phyloP scores from a whole-genome alignment of 179 eudicot genomes.

The Drosera spatulata region DNA sequence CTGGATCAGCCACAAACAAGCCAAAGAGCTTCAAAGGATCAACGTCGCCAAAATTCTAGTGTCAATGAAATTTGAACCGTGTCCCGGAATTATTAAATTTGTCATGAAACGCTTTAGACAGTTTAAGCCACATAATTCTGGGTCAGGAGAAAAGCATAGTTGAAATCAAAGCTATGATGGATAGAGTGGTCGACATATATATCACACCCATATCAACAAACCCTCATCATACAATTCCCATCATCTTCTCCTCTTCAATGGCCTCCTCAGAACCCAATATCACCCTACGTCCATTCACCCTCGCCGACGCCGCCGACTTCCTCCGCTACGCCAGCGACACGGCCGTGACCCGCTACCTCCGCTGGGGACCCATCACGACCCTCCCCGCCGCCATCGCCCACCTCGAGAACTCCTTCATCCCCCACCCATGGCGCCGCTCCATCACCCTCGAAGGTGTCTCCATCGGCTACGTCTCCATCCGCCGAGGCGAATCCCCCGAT shows the following conservation, averaged over 20 bases:
- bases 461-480: conserved; percentile 29
- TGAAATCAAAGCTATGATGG: too few species aligned
- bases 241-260: neutral
- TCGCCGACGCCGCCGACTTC: conserved; percentile 36
- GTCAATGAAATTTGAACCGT: too few species aligned
- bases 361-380: conserved; percentile 21
- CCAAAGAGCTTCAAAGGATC: too few species aligned
- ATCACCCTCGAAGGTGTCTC: conserved; percentile 31
- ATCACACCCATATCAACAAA: too few species aligned
- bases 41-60: too few species aligned
- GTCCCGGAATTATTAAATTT: too few species aligned
- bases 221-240: too few species aligned
- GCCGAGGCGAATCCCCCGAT: conserved; percentile 10
- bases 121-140: too few species aligned
- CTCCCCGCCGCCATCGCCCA: conserved; percentile 19
- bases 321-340: conserved; percentile 39
- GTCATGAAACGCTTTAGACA: too few species aligned
- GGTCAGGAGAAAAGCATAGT: too few species aligned
- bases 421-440: conserved; percentile 44
- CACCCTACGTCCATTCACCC: conserved; percentile 22
- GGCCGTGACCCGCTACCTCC: conserved; percentile 21
- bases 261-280: conserved; percentile 3
- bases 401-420: conserved; percentile 31
- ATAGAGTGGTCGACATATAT: too few species aligned
- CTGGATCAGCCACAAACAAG: too few species aligned